Evolutionary conservation across 2,329 filamentous ascomycete species (phyloP), one percentile per base, ranked within the genome.

Genomic region (Trichoderma koningii): DNA sequence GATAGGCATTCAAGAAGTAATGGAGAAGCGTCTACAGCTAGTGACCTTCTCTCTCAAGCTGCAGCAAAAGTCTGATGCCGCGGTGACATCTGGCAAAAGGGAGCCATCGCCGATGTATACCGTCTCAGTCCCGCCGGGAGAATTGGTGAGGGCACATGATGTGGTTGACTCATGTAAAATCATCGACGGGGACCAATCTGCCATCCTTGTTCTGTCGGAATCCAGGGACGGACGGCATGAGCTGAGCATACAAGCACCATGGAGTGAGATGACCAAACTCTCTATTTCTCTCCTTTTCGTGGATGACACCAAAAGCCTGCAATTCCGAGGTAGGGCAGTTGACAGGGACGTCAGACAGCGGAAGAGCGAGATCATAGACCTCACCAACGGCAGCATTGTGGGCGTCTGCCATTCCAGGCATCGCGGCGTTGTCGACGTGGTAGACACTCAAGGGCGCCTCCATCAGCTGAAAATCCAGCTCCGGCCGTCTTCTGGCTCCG

Each of bases 131-230:
- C 69, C 72, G 7, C 72, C 76, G 41, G 80, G 83, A 1, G 81
- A 85, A 56, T 77, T 83, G 38, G 81, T 84, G 60, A 84, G 87
- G 70, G 87, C 86, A 9, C 83, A 89, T 64, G 87, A 87, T 67
- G 86, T 93, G 17, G 83, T 88, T 28, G 90, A 93, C 76, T 90
- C 89, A 7, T 91, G 89, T 75, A 90, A 87, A 70, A 75, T 93
- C 50, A 80, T 82, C 5, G 90, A 93, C 73, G 87, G 87, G 1
- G 80, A 83, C 28, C 80, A 89, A 62, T 86, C 88, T 38, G 87
- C 88, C 68, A 89, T 93, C 59, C 77, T 93, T 3, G 86, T 91
- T 28, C 77, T 94, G 15, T 89, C 87, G 3, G 85, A 89, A 69
- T 85, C 86, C 26, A 82, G 83, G 57, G 80, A 86, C 68, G 88